Percentiles rank a stretch among this genome's conserved stretches.
Evolutionary conservation across 129 eudicot genomes (phyloP).

Genomic region (Lactuca saligna): DNA sequence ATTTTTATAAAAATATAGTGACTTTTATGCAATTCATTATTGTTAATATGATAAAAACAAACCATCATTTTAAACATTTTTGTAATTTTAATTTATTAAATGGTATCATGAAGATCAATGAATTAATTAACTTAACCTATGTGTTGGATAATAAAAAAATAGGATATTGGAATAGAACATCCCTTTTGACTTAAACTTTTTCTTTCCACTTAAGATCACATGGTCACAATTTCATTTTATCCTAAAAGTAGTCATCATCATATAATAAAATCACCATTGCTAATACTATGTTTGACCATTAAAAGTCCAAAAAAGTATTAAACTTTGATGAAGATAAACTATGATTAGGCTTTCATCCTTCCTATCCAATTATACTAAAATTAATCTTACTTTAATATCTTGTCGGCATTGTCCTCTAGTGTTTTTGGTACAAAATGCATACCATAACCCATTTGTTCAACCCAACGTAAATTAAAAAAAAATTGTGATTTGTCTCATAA

Average conservation of each 20-base stretch:
- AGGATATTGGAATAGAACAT: slow-evolving; percentile 4
- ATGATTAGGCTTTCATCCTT: slow-evolving; percentile 28
- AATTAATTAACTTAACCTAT: not conserved
- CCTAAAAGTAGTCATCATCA: slow-evolving; percentile 12
- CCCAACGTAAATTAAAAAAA: slow-evolving; percentile 2
- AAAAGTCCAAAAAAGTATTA: slow-evolving; percentile 23
- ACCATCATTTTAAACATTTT: too few relatives aligned
- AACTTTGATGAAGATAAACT: slow-evolving; percentile 29
- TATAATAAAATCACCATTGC: not conserved
- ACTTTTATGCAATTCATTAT: too few relatives aligned
- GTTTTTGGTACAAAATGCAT: slow-evolving; percentile 33
- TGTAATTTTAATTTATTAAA: not conserved
- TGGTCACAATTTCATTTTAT: slow-evolving; percentile 20
- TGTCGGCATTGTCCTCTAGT: slow-evolving; percentile 32
- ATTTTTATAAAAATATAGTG: too few relatives aligned
- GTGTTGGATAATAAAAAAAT: not conserved
- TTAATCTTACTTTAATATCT: slow-evolving; percentile 15
- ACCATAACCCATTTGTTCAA: slow-evolving; percentile 26
- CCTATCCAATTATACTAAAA: slow-evolving; percentile 20
- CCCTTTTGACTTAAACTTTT: slow-evolving; percentile 21
- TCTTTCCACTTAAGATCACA: slow-evolving; percentile 36
- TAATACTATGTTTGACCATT: slow-evolving; percentile 46
- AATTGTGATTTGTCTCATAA: slow-evolving; percentile 29
- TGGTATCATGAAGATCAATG: not conserved
- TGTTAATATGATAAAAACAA: too few relatives aligned